Evolutionary conservation across 2,329 filamentous ascomycete species (phyloP).

Genomic region (Alternaria arbusti): DNA sequence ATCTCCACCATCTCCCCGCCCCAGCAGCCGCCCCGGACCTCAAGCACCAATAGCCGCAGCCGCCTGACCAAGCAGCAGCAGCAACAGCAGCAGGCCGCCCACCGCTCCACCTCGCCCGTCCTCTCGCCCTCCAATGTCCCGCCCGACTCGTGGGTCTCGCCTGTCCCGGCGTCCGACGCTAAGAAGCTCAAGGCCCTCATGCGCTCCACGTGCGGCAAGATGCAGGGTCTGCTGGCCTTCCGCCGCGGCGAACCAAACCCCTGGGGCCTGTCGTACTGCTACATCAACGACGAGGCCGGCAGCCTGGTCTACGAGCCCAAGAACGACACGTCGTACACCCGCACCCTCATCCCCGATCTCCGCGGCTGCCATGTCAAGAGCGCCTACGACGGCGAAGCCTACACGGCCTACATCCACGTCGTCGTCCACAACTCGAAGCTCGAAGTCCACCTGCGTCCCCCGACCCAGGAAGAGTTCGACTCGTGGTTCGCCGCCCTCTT

Average conservation of each 20-base stretch:
- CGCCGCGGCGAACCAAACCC: conserved; percentile 65
- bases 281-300: conserved; percentile 77
- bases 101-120: conserved; percentile 24
- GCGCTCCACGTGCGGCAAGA: conserved; percentile 77
- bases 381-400: conserved; percentile 55
- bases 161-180: conserved; percentile 67
- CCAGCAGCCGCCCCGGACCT: conserved; percentile 34
- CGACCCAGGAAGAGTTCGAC: conserved; percentile 71
- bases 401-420: conserved; percentile 58
- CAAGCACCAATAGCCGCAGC: conserved; percentile 38
- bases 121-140: conserved; percentile 31
- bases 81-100: conserved; percentile 2
- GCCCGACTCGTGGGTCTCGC: conserved; percentile 46
- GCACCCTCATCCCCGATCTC: conserved; percentile 73
- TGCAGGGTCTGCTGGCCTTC: conserved; percentile 80
- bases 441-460: conserved; percentile 70
- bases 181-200: conserved; percentile 77
- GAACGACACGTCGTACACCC: conserved; percentile 66
- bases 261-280: conserved; percentile 76
- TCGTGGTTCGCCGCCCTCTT: conserved; percentile 81
- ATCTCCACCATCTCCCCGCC: conserved; percentile 47
- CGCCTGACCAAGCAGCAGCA: conserved; percentile 40
- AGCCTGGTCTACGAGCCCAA: conserved; percentile 77
- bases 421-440: conserved; percentile 61
- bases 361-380: conserved; percentile 73